Base-by-base conservation (phyloP, 768 basidiomycete species). In the Lactarius deliciosus region DNA sequence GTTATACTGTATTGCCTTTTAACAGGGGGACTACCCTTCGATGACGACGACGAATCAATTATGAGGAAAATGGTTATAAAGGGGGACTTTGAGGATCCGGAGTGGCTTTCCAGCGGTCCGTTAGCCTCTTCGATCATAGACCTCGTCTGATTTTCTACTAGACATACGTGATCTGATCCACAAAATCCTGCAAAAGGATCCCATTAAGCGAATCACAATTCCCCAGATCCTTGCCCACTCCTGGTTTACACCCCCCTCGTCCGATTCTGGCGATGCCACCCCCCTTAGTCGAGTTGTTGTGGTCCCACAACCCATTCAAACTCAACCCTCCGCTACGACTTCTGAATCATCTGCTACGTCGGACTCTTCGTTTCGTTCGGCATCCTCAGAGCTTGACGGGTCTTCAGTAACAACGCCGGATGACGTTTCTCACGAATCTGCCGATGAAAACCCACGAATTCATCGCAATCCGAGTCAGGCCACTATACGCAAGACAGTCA, bases 1-100 rank as follows among this genome's bases (percentile, higher is more conserved):
- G 84, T 97, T 68, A 97, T 98, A 61, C 80, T 98, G 15, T 96
- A 95, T 74, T 90, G 88, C 60, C 83, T 97, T 38, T 82, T 97
- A 54, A 94, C 93, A 0, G 96, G 95, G 8, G 77, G 79, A 15
- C 69, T 83, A n/a, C 81, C 81, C 8, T 83, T 81, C 65, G 80
- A 81, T 64, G 76, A 81, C 63, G 82, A 83, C 62, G 78, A 82
- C 63, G 79, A 80, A 63, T 70, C 72, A 2, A 74, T 79, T 30
- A 84, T 83, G 81, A 88, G 88, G 68, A 79, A 81, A 61, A 89
- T 91, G 76, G 91, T 99, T 68, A 86, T 94, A 61, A 80, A 86
- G 69, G 93, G 90, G 18, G 87, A 90, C 55, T 98, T 91, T 73
- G 93, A 96, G 69, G 92, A 98, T 73, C 95, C 94, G 8, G 85